These are phyloP conservation scores for Zygnema circumcarinatum DNA, from an alignment of 139 green algal species.

Conservation along the genomic window DNA sequence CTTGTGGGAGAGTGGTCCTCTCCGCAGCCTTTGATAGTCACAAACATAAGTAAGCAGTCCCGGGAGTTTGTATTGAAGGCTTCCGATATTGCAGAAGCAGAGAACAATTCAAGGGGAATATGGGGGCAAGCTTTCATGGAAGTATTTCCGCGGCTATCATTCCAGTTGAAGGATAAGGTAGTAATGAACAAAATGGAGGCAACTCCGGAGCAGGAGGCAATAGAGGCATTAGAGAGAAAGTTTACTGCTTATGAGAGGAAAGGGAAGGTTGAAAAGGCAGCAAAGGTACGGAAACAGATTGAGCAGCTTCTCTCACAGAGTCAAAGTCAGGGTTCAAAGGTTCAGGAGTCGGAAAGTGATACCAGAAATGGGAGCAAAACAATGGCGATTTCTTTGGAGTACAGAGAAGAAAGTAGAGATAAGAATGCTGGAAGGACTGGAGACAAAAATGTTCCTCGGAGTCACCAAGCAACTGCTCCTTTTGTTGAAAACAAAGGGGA, in stretches of 20 bases:
- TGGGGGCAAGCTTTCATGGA: not conserved
- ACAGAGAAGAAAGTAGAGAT: no score
- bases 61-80: conserved; percentile 28
- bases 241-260: conserved; percentile 7
- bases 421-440: no score
- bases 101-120: not conserved
- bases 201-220: not conserved
- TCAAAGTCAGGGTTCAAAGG: no score
- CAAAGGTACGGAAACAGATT: conserved; percentile 11
- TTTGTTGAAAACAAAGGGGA: no score
- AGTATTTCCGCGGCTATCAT: not conserved
- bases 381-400: no score
- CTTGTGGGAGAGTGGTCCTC: conserved; percentile 15
- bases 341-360: no score
- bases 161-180: not conserved
- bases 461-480: no score
- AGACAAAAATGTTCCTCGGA: no score
- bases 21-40: conserved; percentile 8
- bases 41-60: conserved; percentile 24
- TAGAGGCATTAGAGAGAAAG: conserved; percentile 14
- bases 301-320: conserved; percentile 4
- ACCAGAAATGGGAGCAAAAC: no score
- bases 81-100: conserved; percentile 1
- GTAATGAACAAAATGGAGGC: not conserved
- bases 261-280: conserved; percentile 31